Conservation (phyloP, 2,329 filamentous ascomycete genomes). For the Cladophialophora chaetospira region DNA sequence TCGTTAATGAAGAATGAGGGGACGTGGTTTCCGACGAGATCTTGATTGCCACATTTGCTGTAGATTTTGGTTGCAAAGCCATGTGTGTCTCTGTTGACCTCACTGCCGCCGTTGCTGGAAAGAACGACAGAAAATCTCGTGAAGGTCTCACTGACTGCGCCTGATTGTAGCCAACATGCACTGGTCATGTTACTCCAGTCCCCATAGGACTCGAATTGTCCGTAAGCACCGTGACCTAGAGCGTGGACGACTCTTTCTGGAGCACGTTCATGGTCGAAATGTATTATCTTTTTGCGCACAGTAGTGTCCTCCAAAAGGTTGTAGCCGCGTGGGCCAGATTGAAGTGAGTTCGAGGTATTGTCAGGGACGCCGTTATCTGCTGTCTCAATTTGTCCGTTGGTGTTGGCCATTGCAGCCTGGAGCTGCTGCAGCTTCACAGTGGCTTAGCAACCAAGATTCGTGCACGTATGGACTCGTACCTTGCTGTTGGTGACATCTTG, state of each 20-base stretch:
- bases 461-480: not conserved
- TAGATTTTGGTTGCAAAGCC: constrained; percentile 55
- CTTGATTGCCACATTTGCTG: constrained; percentile 55
- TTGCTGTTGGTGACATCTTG: not conserved
- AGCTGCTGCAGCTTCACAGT: not conserved
- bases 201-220: constrained; percentile 56
- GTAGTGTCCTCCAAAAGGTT: constrained; percentile 73
- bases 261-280: constrained; percentile 64
- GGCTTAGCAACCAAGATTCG: not conserved
- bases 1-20: constrained; percentile 51
- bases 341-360: constrained; percentile 66
- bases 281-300: constrained; percentile 68
- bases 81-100: constrained; percentile 51
- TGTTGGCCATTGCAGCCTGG: constrained; percentile 6
- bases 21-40: constrained; percentile 49
- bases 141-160: constrained; percentile 20
- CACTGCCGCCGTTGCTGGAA: constrained; percentile 48
- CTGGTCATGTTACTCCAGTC: constrained; percentile 26
- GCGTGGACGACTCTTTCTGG: constrained; percentile 64
- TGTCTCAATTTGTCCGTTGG: constrained; percentile 44
- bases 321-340: constrained; percentile 66
- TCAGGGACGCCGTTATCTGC: constrained; percentile 70
- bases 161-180: constrained; percentile 23
- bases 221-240: constrained; percentile 58
- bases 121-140: constrained; percentile 51